phyloP scores from a whole-genome alignment of 2,329 filamentous ascomycete species.

The Neonectria neomacrospora region DNA sequence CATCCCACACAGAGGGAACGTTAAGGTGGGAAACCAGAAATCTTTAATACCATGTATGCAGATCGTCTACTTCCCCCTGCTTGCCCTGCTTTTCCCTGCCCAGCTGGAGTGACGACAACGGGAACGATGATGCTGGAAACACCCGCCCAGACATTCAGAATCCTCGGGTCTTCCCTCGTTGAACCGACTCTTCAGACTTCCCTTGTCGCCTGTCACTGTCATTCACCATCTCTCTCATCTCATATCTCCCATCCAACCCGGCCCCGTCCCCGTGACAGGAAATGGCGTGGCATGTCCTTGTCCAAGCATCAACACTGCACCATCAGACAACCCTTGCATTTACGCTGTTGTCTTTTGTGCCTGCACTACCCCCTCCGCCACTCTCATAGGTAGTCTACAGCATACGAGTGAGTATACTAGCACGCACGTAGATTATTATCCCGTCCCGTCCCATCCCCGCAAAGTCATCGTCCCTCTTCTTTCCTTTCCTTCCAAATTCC shows the following conservation, averaged over 20 bases:
- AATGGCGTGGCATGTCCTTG: constrained; percentile 18
- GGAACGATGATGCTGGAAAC: background rate
- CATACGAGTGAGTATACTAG: background rate
- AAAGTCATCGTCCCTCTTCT: constrained; percentile 6
- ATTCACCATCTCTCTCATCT: constrained; percentile 3
- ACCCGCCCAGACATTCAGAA: background rate
- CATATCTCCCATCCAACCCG: background rate
- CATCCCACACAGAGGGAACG: background rate
- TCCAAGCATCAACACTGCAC: constrained; percentile 6
- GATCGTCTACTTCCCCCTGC: background rate
- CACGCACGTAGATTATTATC: background rate
- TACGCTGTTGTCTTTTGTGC: background rate
- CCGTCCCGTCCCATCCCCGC: constrained; percentile 7
- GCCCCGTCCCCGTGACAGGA: background rate
- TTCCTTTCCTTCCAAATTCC: background rate
- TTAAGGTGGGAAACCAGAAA: background rate
- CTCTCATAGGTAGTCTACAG: background rate
- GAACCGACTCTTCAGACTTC: background rate
- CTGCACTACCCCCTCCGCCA: background rate
- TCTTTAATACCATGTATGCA: background rate
- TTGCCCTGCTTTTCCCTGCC: background rate
- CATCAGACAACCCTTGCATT: background rate
- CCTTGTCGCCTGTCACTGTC: background rate
- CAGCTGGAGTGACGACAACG: constrained; percentile 1
- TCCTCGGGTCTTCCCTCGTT: background rate